Conservation (phyloP, 2,329 filamentous ascomycete species). For the Fusarium mundagurra region DNA sequence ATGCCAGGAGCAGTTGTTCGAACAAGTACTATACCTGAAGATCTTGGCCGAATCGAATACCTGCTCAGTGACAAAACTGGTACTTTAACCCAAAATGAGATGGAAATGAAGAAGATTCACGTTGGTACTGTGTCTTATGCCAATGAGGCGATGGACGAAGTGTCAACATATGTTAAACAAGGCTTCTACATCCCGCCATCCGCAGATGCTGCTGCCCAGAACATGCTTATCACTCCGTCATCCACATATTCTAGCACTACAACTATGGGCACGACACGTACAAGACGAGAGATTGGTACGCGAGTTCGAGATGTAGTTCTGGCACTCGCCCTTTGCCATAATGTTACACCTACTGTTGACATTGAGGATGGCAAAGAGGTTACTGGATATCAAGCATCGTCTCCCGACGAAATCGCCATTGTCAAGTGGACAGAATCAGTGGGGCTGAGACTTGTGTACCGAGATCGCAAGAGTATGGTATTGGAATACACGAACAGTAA, state of each 20-base stretch:
- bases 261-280: conserved; percentile 76
- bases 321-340: conserved; percentile 93
- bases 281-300: conserved; percentile 90
- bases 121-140: conserved; percentile 98
- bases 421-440: conserved; percentile 95
- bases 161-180: conserved; percentile 84
- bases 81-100: conserved; percentile 97
- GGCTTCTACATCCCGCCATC: conserved; percentile 72
- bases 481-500: conserved; percentile 81
- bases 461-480: conserved; percentile 86
- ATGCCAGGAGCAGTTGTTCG: conserved; percentile 93
- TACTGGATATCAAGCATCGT: conserved; percentile 94
- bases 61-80: conserved; percentile 97
- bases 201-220: conserved; percentile 55
- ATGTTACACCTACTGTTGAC: conserved; percentile 86
- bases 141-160: conserved; percentile 99
- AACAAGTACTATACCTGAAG: conserved; percentile 97
- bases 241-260: conserved; percentile 71
- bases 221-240: conserved; percentile 77
- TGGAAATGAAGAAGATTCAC: conserved; percentile 99
- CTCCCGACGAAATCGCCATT: conserved; percentile 97
- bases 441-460: conserved; percentile 82
- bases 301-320: conserved; percentile 93
- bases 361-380: conserved; percentile 80
- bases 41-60: conserved; percentile 95